Base-by-base conservation (phyloP, 805 yeast species). In the Pichia exigua region DNA sequence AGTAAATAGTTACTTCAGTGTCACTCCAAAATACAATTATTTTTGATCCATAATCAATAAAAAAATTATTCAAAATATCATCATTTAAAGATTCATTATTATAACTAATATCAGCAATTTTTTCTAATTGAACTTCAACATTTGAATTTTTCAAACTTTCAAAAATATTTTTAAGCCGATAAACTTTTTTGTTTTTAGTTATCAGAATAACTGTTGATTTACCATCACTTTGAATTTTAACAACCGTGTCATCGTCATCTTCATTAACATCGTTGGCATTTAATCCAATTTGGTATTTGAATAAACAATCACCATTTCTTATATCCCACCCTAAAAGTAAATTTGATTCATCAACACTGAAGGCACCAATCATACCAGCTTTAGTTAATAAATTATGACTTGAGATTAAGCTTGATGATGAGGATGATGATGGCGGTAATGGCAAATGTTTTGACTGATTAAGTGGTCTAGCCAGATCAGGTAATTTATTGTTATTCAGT, bases 31-130 rank as follows among this genome's bases (percentile, higher is more conserved):
- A 20, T 4, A 64, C 51, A 10, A 66, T 50, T 42, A 61, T 59
- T 39, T 58, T 42, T 20, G 59, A 63, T 4, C 71, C 71, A 50
- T 64, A 68, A 57, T 69, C 73, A 27, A 67, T 63, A 11, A 49
- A 30, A 57, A 66, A 48, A 44, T 50, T 48, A 35, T 35, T 35
- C 17, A 35, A 4, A 35, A 35, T 35, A 35, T 35, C 42, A 20
- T 40, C 10, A 20, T 40, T 20, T 20, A 40, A 40, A 40, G 11
- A 13, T 20, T 40, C 17, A 35, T 17, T 10, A 35, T 35, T 35
- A 35, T 35, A n/a, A 35, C n/a, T 7, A 5, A 35, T 35, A 35
- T 35, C 39, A 40, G 53, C 46, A 57, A 40, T 45, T 44, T 51
- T 22, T 30, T 32, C 12, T 52, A 38, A 26, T 46, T 20, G 0